A percentile compares a stretch with the other conserved stretches of the same genome.
phyloP scores from a whole-genome alignment of 495 filamentous ascomycete species.

The Neurospora sp. region DNA sequence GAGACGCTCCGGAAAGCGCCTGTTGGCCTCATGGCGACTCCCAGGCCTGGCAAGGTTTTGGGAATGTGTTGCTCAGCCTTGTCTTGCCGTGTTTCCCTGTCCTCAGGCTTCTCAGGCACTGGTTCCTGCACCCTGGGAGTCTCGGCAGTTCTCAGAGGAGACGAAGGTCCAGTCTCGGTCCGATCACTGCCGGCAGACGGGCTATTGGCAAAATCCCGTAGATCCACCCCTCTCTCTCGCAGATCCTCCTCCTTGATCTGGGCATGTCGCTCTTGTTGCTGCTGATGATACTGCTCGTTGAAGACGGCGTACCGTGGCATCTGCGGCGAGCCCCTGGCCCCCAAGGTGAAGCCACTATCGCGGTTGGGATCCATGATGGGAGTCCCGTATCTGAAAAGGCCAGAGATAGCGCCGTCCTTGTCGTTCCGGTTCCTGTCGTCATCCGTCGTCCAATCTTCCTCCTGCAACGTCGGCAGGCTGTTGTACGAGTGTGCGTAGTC shows the following conservation, averaged over 20 bases:
- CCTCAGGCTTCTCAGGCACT: background rate
- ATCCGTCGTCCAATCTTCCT: slow-evolving; percentile 29
- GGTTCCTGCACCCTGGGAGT: background rate
- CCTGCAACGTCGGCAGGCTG: slow-evolving; percentile 32
- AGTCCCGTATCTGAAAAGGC: background rate
- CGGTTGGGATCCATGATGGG: slow-evolving; percentile 25
- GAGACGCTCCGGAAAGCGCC: background rate
- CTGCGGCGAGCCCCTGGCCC: slow-evolving; percentile 25
- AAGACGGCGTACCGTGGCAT: slow-evolving; percentile 10
- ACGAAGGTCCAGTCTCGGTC: background rate
- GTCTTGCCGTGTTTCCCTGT: background rate
- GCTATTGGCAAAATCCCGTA: slow-evolving; percentile 24
- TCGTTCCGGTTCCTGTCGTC: slow-evolving; percentile 10
- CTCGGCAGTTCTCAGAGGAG: background rate
- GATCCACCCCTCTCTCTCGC: slow-evolving; percentile 45
- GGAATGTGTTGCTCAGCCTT: background rate
- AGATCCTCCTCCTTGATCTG: slow-evolving; percentile 21
- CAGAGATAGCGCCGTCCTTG: background rate
- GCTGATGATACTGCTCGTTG: background rate
- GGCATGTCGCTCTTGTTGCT: background rate
- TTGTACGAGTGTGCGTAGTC: slow-evolving; percentile 30
- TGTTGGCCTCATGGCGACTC: background rate
- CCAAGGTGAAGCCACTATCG: slow-evolving; percentile 36
- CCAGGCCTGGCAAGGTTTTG: background rate
- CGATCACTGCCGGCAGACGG: background rate